A percentile compares a stretch with the other conserved stretches of the same genome.
Evolutionary conservation across 176 grass and related monocot genomes (phyloP).

Genomic region (Phoenix dactylifera): DNA sequence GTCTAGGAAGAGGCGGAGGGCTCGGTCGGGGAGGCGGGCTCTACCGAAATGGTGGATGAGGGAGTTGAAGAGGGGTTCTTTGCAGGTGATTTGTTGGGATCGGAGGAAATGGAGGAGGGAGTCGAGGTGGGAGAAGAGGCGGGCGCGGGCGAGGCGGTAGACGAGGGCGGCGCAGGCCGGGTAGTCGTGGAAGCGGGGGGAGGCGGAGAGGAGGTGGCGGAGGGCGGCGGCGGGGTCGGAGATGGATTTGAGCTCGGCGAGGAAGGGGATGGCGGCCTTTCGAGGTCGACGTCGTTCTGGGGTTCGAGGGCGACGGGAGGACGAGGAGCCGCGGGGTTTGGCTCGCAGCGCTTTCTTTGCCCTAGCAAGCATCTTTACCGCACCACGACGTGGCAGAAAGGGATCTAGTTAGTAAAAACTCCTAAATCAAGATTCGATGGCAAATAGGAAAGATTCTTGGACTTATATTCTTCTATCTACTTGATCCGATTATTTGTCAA

Average conservation of each 20-base stretch:
- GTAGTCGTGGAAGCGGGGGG: conserved; percentile 43
- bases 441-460: no score
- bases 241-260: conserved; percentile 66
- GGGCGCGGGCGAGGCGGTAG: conserved; percentile 54
- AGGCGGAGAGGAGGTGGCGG: conserved; percentile 31
- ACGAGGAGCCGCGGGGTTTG: no score
- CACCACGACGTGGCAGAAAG: no score
- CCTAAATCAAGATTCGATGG: no score
- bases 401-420: no score
- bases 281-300: no score
- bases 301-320: no score
- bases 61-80: conserved; percentile 37
- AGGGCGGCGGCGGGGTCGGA: conserved; percentile 39
- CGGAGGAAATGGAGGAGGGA: conserved; percentile 51
- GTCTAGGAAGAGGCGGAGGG: conserved; percentile 43
- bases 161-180: conserved; percentile 60
- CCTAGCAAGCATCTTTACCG: no score
- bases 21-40: conserved; percentile 39
- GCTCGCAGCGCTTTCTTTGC: no score
- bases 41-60: conserved; percentile 59
- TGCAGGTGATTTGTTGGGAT: conserved; percentile 34
- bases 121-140: conserved; percentile 38
- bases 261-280: conserved; percentile 25
- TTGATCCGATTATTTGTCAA: no score
- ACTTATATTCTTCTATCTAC: no score